Evolutionary conservation across 176 grass and related monocot species (phyloP), one percentile per base, ranked within the genome.

Genomic region (Echinochloa phyllopogon): DNA sequence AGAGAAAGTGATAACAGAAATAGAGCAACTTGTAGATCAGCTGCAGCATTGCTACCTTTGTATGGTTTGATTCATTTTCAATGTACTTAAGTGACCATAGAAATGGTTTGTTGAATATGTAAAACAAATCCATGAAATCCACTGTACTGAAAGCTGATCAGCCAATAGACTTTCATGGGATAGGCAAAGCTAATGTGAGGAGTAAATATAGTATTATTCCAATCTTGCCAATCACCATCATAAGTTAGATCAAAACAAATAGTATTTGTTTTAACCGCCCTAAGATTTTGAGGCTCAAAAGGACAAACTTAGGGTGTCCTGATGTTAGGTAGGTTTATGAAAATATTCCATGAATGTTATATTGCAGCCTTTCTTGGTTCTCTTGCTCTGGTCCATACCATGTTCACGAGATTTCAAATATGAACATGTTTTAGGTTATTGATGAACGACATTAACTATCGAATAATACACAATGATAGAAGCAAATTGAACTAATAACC

Each of bases 171-270:
- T 41, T 20, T 9, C 37, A 59, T 58, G 53, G 33, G 39, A 58
- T n/a, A 77, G 20, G 4, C 37, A 77, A 76, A 42, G 11, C 37
- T 17, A 24, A 80, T 69, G 13, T 53, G 52, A 69, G 37, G 37
- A 18, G 20, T 8, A 56, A 38, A 52, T 55, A 43, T 29, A 8
- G 4, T 58, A 57, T 20, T 55, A 57, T 43, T 21, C 23, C 23
- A 76, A 33, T 51, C 13, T 50, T 48, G 42, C 2, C 1, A 38
- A 71, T 50, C 20, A 5, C 14, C 43, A 49, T 52, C 23, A 9
- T 62, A 80, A 11, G 29, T 25, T 42, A 86, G 6, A 13, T 24
- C 9, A 86, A 85, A 78, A 61, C 47, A 61, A 64, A 78, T 51
- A n/a, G 43, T 49, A 2, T 59, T 51, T 15, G 0, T 21, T 62